A percentile compares a stretch with the other conserved stretches of the same genome.
phyloP scores from a whole-genome alignment of 192 early-diverging fungal species.

The Helicostylum pulchrum region DNA sequence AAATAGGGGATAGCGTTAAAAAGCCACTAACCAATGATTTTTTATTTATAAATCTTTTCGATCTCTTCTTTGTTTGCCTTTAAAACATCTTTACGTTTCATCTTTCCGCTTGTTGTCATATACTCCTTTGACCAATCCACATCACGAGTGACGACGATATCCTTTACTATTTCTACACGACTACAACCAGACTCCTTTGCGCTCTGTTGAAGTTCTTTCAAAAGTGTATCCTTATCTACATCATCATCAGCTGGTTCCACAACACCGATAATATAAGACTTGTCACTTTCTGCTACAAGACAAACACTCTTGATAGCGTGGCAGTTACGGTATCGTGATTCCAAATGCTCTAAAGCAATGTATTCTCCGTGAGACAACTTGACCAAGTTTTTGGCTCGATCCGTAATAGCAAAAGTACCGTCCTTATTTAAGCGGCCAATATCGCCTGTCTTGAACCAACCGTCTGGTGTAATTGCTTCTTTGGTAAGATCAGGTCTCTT shows the following conservation, averaged over 20 bases:
- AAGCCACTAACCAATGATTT: no score
- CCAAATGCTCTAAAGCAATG: constrained; percentile 54
- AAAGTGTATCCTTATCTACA: constrained; percentile 44
- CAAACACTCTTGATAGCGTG: constrained; percentile 71
- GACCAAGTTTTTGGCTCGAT: constrained; percentile 80
- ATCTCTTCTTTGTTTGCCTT: constrained; percentile 30
- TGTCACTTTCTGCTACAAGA: constrained; percentile 64
- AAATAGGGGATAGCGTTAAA: no score
- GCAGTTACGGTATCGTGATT: constrained; percentile 71
- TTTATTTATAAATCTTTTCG: constrained; percentile 28
- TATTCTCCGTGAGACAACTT: constrained; percentile 75
- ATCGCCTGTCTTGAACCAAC: constrained; percentile 59
- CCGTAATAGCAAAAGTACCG: constrained; percentile 67
- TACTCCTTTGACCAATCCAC: constrained; percentile 69
- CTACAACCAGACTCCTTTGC: constrained; percentile 57
- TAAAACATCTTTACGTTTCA: constrained; percentile 57
- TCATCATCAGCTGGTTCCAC: constrained; percentile 53
- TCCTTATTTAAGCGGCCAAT: constrained; percentile 38
- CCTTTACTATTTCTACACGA: constrained; percentile 60
- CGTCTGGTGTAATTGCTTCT: constrained; percentile 47
- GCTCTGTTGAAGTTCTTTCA: constrained; percentile 50
- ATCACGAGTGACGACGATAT: constrained; percentile 49
- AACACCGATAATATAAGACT: constrained; percentile 64
- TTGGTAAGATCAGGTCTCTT: constrained; percentile 46
- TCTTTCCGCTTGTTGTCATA: constrained; percentile 74